phyloP scores from a whole-genome alignment of 2,329 filamentous ascomycete species.

The Colletotrichum melonis region DNA sequence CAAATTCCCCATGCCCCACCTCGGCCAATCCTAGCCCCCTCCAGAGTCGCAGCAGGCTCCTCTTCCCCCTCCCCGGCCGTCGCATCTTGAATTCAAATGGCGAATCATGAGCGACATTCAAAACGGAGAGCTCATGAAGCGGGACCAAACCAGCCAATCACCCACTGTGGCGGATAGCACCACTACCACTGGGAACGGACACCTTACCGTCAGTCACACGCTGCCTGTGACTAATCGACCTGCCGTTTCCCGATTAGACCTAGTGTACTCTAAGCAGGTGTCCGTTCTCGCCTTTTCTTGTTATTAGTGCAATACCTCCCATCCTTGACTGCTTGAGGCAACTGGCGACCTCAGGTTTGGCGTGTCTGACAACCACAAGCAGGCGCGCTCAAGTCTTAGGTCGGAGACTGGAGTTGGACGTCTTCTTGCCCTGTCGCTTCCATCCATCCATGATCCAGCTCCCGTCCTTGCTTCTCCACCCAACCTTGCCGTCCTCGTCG shows the following conservation, averaged over 20 bases:
- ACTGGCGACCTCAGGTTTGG: neutral
- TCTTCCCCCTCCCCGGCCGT: constrained; percentile 12
- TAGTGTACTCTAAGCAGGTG: constrained; percentile 7
- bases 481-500: constrained; percentile 4
- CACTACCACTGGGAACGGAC: constrained; percentile 23
- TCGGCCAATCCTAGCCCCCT: constrained; percentile 31
- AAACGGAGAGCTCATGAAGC: constrained; percentile 22
- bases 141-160: neutral
- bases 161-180: neutral
- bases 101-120: constrained; percentile 25
- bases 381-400: neutral
- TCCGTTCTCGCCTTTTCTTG: constrained; percentile 21
- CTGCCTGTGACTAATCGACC: constrained; percentile 17
- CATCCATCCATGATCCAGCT: neutral
- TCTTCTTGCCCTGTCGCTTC: neutral
- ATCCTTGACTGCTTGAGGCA: constrained; percentile 1
- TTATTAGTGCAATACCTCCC: constrained; percentile 18
- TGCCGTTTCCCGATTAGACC: neutral
- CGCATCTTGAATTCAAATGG: constrained; percentile 23
- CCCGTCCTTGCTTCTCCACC: constrained; percentile 15
- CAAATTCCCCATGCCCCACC: constrained; percentile 10
- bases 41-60: constrained; percentile 30
- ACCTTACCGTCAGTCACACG: constrained; percentile 4
- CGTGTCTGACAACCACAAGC: too few species aligned
- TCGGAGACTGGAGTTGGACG: neutral